phyloP scores from a whole-genome alignment of 768 basidiomycete species.

The Podaxis sp. region DNA sequence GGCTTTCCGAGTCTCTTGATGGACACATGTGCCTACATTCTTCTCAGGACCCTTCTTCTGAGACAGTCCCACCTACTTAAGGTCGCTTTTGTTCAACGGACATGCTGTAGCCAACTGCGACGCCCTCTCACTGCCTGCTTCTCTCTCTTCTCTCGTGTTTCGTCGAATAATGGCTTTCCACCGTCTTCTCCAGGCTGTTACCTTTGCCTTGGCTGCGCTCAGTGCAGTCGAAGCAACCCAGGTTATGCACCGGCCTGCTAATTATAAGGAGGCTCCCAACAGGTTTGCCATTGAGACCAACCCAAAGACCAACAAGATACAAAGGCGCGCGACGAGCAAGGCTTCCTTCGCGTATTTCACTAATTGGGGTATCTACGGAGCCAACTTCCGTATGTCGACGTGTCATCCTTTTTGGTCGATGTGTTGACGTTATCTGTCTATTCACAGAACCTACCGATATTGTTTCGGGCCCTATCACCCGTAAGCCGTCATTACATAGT shows the following conservation, averaged over 20 bases:
- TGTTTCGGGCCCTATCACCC: constrained; percentile 57
- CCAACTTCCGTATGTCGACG: constrained; percentile 53
- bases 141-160: neutral
- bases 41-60: neutral
- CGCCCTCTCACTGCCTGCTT: neutral
- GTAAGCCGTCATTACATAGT: constrained; percentile 31
- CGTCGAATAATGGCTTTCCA: constrained; percentile 16
- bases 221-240: constrained; percentile 39
- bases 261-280: constrained; percentile 40
- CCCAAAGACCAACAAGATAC: constrained; percentile 38
- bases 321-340: constrained; percentile 38
- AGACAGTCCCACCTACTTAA: neutral
- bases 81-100: neutral
- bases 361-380: constrained; percentile 65
- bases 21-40: neutral
- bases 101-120: neutral
- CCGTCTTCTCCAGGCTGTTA: constrained; percentile 22
- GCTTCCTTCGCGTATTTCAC: constrained; percentile 53
- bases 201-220: constrained; percentile 25
- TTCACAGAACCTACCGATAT: constrained; percentile 63
- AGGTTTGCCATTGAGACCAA: constrained; percentile 30
- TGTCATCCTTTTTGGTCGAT: constrained; percentile 6
- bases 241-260: constrained; percentile 51
- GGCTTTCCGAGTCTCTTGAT: constrained; percentile 3
- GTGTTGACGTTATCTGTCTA: constrained; percentile 1